These are phyloP conservation scores for Malus sieversii DNA, from an alignment of 306 rosid species.

Conservation along the genomic window DNA sequence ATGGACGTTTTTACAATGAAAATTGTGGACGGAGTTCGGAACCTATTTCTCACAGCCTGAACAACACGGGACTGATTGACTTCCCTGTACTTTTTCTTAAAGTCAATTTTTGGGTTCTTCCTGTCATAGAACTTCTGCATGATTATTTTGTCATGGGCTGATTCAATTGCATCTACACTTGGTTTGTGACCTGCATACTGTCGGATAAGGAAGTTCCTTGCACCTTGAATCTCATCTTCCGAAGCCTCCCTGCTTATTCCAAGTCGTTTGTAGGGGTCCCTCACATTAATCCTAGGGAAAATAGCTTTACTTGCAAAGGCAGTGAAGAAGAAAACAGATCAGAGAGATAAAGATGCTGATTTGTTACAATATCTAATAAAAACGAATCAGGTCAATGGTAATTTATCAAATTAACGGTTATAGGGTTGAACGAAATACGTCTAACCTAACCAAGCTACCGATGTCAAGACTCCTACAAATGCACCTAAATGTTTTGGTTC, in stretches of 20 bases:
- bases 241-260: conserved; percentile 94
- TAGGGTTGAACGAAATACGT: not conserved
- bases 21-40: conserved; percentile 66
- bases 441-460: not conserved
- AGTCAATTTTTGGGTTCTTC: conserved; percentile 77
- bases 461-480: not conserved
- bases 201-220: conserved; percentile 84
- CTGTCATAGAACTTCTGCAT: conserved; percentile 74
- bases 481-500: not conserved
- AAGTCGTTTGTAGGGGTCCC: conserved; percentile 89
- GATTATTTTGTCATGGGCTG: conserved; percentile 90
- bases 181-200: conserved; percentile 81
- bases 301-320: conserved; percentile 50
- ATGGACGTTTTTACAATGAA: conserved; percentile 70
- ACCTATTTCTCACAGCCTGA: conserved; percentile 71
- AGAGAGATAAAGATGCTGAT: conserved; percentile 7
- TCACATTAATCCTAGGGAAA: conserved; percentile 85
- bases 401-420: not conserved
- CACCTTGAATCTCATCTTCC: conserved; percentile 90
- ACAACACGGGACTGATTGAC: conserved; percentile 67
- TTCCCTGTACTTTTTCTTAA: conserved; percentile 71
- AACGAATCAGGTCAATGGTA: not conserved
- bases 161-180: conserved; percentile 87
- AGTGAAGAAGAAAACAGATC: conserved; percentile 11
- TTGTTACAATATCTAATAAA: not conserved